Evolutionary conservation across 2,329 filamentous ascomycete genomes (phyloP).

Genomic region (Geosmithia putterillii): DNA sequence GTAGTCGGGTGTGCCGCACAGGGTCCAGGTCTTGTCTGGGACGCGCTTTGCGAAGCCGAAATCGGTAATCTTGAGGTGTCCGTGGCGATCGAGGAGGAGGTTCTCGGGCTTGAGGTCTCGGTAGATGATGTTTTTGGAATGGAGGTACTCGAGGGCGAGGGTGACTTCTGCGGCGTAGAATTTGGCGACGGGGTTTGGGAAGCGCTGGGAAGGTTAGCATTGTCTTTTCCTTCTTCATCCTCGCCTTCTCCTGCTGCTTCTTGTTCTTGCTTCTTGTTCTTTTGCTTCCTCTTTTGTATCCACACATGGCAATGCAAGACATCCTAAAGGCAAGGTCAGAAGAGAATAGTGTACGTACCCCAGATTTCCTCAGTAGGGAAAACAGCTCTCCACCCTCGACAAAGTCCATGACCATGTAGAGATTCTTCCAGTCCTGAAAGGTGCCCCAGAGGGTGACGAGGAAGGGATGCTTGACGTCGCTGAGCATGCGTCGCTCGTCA

Average conservation of each 20-base stretch:
- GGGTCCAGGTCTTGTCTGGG: slow-evolving; percentile 96
- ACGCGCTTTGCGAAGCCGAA: slow-evolving; percentile 98
- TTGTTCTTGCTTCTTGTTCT: not conserved
- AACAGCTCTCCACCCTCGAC: slow-evolving; percentile 97
- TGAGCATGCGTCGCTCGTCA: slow-evolving; percentile 90
- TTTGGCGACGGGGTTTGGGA: slow-evolving; percentile 96
- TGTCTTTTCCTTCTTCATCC: not conserved
- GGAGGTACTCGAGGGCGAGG: slow-evolving; percentile 86
- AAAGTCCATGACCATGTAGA: slow-evolving; percentile 99
- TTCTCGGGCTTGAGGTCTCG: slow-evolving; percentile 96
- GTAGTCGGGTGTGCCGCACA: slow-evolving; percentile 96
- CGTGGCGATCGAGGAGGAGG: slow-evolving; percentile 79
- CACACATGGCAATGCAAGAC: not conserved
- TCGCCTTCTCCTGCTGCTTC: not conserved
- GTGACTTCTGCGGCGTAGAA: slow-evolving; percentile 98
- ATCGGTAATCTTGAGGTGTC: slow-evolving; percentile 93
- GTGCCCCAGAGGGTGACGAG: slow-evolving; percentile 97
- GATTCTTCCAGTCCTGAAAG: slow-evolving; percentile 86
- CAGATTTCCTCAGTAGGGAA: slow-evolving; percentile 86
- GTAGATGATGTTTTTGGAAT: slow-evolving; percentile 93
- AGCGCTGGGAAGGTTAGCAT: slow-evolving; percentile 51
- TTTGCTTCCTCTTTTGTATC: not conserved
- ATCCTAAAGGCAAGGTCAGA: not conserved
- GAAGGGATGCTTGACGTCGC: slow-evolving; percentile 95
- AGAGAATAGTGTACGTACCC: slow-evolving; percentile 37